Percentiles rank a stretch among this genome's conserved stretches.
Evolutionary conservation across 176 grass and related monocot genomes (phyloP).

Genomic region (Olyra latifolia): DNA sequence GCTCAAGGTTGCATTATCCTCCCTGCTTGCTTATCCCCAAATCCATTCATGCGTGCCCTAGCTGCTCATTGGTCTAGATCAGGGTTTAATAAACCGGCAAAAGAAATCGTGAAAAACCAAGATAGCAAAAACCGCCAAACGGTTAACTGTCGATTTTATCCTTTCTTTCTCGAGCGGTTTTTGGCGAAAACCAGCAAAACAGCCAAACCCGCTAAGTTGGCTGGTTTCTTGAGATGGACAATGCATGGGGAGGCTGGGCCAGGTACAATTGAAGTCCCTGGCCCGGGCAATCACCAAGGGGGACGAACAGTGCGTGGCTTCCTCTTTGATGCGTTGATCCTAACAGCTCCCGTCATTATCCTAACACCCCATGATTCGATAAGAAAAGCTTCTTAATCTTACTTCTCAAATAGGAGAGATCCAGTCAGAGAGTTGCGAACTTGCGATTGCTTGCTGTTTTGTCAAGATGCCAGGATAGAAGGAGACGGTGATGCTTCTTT

Average conservation of each 20-base stretch:
- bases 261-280: constrained; percentile 28
- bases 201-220: background rate
- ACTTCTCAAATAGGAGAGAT: constrained; percentile 21
- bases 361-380: background rate
- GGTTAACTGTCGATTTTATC: too few species aligned
- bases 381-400: background rate
- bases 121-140: too few species aligned
- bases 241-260: constrained; percentile 26
- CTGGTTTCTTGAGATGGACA: constrained; percentile 45
- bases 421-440: constrained; percentile 1
- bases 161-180: too few species aligned
- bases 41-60: background rate
- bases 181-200: too few species aligned
- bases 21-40: background rate
- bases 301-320: background rate
- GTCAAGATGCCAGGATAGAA: background rate
- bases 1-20: constrained; percentile 3
- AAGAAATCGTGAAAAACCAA: too few species aligned
- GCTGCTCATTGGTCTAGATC: constrained; percentile 11
- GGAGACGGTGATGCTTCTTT: background rate
- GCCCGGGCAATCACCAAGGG: constrained; percentile 34
- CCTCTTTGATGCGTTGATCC: constrained; percentile 27
- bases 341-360: constrained; percentile 3
- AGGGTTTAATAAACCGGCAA: too few species aligned
- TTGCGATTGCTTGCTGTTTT: background rate